Base-by-base conservation (phyloP, 2,329 filamentous ascomycete species). In the Fusarium papillatum region DNA sequence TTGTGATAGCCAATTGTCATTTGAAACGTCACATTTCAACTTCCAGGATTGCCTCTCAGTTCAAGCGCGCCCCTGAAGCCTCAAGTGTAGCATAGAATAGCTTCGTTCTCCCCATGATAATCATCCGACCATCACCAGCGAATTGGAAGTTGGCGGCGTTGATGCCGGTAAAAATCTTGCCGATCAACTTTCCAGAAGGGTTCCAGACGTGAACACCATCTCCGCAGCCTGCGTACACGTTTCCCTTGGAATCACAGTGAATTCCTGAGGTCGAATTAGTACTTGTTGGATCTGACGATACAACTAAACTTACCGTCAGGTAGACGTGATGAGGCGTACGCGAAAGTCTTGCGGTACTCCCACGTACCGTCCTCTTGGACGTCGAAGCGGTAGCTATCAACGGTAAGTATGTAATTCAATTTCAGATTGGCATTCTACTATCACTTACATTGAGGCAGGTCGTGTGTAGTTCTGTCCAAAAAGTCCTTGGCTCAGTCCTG, bases 121-220 rank as follows among this genome's bases (percentile, higher is more conserved):
- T 69, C 82, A 85, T 81, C 0, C 81, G 78, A 5, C 84, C 84
- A 1, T 80, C 64, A 2, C 83, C 82, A 7, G 82, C 85, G 66
- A 88, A 87, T 72, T 86, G 85, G 70, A 88, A 88, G 79, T 88
- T 88, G 16, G 86, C 86, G 2, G 80, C 82, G 5, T 82, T 84
- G 39, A 84, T 84, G 0, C 87, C 86, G 0, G 88, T 84, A 68
- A 87, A 87, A 22, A 93, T 88, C 82, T 92, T 93, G 1, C 88
- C 88, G n/a, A 89, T 84, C 2, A 89, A 82, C 65, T 84, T 84
- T 22, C 87, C 87, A 3, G 82, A 83, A 0, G 83, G 76, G 65
- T 87, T 87, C 84, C 85, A 90, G 0, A 89, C 85, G 65, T 88
- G 85, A 5, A 89, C 83, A 9, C 87, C 88, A 68, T 89, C 88